These are phyloP conservation scores for Elaeis guineensis DNA, from an alignment of 176 grass and related monocot genomes.

Conservation along the genomic window DNA sequence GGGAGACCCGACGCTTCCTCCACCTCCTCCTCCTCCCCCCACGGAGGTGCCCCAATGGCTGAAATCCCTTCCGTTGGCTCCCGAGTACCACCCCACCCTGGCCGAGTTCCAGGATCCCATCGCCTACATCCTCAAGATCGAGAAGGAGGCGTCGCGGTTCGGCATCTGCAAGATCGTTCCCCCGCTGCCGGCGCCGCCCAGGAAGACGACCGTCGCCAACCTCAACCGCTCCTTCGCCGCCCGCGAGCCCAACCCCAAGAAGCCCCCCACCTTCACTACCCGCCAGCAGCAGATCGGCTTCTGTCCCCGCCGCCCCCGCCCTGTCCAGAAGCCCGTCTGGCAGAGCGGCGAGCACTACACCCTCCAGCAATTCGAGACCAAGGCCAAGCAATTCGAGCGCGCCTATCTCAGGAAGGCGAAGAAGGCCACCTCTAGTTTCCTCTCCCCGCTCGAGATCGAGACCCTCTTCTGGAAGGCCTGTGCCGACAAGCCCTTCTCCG, in stretches of 20 bases:
- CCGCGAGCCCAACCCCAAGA: constrained; percentile 22
- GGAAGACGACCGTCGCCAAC: constrained; percentile 61
- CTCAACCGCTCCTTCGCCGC: constrained; percentile 86
- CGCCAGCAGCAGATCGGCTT: constrained; percentile 72
- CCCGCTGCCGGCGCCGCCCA: constrained; percentile 46
- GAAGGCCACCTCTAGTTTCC: constrained; percentile 15
- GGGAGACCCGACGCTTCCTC: background rate
- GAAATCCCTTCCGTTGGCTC: constrained; percentile 60
- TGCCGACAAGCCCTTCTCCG: constrained; percentile 50
- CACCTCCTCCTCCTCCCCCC: background rate
- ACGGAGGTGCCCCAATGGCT: constrained; percentile 60
- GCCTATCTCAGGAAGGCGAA: constrained; percentile 12
- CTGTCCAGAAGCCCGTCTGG: constrained; percentile 58
- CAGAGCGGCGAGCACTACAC: constrained; percentile 55
- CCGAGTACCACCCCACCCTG: constrained; percentile 71
- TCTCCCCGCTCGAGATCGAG: constrained; percentile 66
- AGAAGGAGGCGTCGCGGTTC: constrained; percentile 50
- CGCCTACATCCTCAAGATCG: constrained; percentile 78
- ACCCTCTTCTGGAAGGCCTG: constrained; percentile 73
- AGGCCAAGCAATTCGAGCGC: constrained; percentile 30
- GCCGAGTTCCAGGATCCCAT: constrained; percentile 84
- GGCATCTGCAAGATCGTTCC: constrained; percentile 89
- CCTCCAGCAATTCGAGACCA: constrained; percentile 67
- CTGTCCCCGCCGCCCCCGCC: constrained; percentile 50
- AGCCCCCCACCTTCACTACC: constrained; percentile 54